A percentile compares a stretch with the other conserved stretches of the same genome.
These are phyloP conservation scores for Gentiana dahurica DNA, from an alignment of 257 asterid species.

Conservation along the genomic window DNA sequence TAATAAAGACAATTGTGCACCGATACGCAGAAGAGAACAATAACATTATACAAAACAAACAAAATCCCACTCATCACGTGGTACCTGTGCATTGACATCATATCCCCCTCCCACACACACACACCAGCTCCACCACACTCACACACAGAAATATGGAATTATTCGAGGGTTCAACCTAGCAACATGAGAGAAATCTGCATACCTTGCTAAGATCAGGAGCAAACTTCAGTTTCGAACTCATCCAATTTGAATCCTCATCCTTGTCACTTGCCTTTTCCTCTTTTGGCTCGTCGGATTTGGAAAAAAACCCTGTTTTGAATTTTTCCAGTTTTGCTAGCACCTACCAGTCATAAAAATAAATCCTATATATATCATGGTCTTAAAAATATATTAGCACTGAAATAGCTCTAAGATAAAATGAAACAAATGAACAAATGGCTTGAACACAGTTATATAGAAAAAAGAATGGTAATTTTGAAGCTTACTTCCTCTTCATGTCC, in stretches of 20 bases:
- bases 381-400: too few species aligned
- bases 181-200: slow-evolving; percentile 8
- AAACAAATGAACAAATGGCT: too few species aligned
- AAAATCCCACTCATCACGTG: too few species aligned
- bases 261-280: slow-evolving; percentile 28
- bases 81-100: too few species aligned
- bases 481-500: slow-evolving; percentile 93
- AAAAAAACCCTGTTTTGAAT: slow-evolving; percentile 46
- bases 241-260: slow-evolving; percentile 57
- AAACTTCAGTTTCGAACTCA: slow-evolving; percentile 48
- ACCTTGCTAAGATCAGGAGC: slow-evolving; percentile 79
- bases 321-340: slow-evolving; percentile 63
- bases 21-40: too few species aligned
- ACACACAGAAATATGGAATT: background rate
- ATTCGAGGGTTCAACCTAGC: background rate
- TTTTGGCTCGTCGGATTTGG: slow-evolving; percentile 31
- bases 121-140: too few species aligned
- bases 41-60: too few species aligned
- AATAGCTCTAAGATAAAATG: too few species aligned
- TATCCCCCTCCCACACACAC: too few species aligned
- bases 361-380: background rate
- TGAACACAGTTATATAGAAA: too few species aligned
- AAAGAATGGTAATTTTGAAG: background rate
- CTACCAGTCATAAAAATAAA: slow-evolving; percentile 28
- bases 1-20: too few species aligned